These are phyloP conservation scores for Ajuga reptans DNA, from an alignment of 305 asterid genomes.

Conservation along the genomic window DNA sequence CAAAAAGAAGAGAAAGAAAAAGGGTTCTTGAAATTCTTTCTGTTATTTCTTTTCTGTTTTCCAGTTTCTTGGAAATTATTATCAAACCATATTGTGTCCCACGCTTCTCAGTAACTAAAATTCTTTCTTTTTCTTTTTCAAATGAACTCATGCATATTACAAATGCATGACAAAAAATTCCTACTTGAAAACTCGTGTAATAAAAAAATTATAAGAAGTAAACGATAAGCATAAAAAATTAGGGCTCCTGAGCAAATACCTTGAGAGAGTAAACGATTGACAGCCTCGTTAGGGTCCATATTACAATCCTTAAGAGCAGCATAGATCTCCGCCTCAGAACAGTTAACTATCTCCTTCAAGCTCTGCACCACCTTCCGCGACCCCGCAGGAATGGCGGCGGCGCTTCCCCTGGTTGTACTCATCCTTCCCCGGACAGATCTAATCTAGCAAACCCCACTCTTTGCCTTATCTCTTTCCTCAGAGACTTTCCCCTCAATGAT, in stretches of 20 bases:
- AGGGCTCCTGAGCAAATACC: conserved; percentile 41
- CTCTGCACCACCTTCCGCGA: conserved; percentile 74
- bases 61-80: neutral
- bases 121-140: neutral
- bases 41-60: neutral
- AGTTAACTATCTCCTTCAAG: conserved; percentile 81
- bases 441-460: conserved; percentile 22
- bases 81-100: neutral
- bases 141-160: conserved; percentile 12
- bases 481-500: conserved; percentile 10
- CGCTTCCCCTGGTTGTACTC: conserved; percentile 40
- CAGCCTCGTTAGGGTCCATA: conserved; percentile 96
- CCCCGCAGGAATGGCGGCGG: conserved; percentile 56
- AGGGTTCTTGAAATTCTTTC: neutral
- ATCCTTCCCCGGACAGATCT: conserved; percentile 35
- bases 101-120: neutral
- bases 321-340: conserved; percentile 86
- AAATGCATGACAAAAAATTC: neutral
- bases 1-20: too few species aligned
- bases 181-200: neutral
- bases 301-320: conserved; percentile 80
- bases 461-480: conserved; percentile 21
- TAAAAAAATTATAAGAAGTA: neutral
- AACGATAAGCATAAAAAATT: neutral
- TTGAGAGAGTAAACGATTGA: conserved; percentile 69